Base-by-base conservation (phyloP, 2,329 filamentous ascomycete species). In the Fusarium begoniae region DNA sequence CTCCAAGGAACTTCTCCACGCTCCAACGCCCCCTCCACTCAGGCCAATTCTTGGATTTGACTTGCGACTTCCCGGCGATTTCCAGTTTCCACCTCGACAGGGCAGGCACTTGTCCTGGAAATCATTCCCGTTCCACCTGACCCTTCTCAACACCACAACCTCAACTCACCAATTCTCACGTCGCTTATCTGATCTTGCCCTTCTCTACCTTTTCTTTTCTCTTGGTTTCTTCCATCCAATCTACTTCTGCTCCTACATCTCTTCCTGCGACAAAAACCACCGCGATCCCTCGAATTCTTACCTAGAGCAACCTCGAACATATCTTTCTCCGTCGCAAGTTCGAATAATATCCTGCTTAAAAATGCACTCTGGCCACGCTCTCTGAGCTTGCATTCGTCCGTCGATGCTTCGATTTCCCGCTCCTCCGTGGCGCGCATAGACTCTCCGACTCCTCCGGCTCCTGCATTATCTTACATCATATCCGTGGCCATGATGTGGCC, bases 321-420 rank as follows among this genome's bases (percentile, higher is more conserved):
- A 62, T 54, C 41, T 57, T 59, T 57, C 60, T 30, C 63, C 44
- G 41, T 44, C 64, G 61, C 66, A 72, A 62, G 40, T 45, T 51
- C 61, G 59, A 65, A 44, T 61, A 59, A 61, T 58, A 54, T 64
- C 59, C 57, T 67, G 47, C 45, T 51, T 73, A 56, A 78, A 47
- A 75, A 78, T 78, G 76, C 61, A 48, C 69, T 63, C 62, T 28
- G 60, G 69, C 61, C 35, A 58, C 59, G 43, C 72, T 70, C 63
- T 63, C 50, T 77, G 73, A 78, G 76, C 63, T 55, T 30, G 56
- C 41, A 50, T 37, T 55, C 51, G 35, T 61, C 65, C 55, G 64
- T 73, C 75, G 63, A 78, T 78, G 76, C 76, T 77, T 70, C 76
- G 72, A 45, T 63, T 66, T 68, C 61, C 54, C 58, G 62, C 72